phyloP scores from a whole-genome alignment of 768 basidiomycete species.

The Tulasnella calospora region DNA sequence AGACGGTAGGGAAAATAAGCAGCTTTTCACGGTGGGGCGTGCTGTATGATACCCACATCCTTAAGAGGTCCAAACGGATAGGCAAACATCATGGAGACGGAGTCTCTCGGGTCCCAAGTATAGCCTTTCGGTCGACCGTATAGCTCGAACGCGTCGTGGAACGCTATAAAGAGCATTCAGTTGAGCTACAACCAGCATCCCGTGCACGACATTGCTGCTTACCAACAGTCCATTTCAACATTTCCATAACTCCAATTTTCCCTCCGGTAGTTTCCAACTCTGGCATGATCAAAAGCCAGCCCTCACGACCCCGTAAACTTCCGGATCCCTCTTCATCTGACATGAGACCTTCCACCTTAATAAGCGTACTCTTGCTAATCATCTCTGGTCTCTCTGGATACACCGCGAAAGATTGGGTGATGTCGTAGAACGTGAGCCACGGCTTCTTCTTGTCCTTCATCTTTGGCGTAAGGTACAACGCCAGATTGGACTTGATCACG shows the following conservation, averaged over 20 bases:
- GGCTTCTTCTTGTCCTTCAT: conserved; percentile 70
- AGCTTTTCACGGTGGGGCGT: not conserved
- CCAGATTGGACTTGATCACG: conserved; percentile 43
- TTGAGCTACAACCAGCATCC: not conserved
- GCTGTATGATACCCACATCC: conserved; percentile 54
- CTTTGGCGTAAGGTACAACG: conserved; percentile 60
- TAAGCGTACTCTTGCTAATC: conserved; percentile 80
- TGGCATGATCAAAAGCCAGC: conserved; percentile 89
- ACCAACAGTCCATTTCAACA: conserved; percentile 90
- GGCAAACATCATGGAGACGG: conserved; percentile 81
- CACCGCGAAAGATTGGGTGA: conserved; percentile 87
- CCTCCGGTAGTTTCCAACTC: conserved; percentile 58
- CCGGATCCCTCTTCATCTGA: conserved; percentile 66
- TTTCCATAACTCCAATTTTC: conserved; percentile 64
- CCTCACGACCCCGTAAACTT: conserved; percentile 66
- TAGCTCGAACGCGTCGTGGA: conserved; percentile 81
- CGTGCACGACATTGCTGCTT: conserved; percentile 32
- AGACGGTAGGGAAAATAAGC: conserved; percentile 12
- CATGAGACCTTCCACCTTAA: conserved; percentile 85
- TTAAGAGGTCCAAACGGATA: conserved; percentile 82
- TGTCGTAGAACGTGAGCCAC: conserved; percentile 59
- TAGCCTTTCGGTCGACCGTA: conserved; percentile 85
- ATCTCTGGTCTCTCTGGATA: conserved; percentile 94
- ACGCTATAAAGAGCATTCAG: conserved; percentile 41
- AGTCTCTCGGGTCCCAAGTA: conserved; percentile 85